phyloP scores from a whole-genome alignment of 495 filamentous ascomycete genomes.

The Xylaria intraflava region DNA sequence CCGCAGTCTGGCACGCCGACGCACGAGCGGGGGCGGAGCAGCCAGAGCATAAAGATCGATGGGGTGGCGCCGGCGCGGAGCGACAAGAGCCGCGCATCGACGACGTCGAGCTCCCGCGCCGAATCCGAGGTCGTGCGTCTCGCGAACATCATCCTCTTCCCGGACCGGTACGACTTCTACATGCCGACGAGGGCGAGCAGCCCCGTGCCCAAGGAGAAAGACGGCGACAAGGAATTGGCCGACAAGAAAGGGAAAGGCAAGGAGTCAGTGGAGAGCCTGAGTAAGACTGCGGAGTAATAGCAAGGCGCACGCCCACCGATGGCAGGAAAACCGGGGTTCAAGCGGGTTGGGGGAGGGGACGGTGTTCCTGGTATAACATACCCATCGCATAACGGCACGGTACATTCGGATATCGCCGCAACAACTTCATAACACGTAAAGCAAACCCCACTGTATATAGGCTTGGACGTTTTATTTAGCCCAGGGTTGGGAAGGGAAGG shows the following conservation, averaged over 20 bases:
- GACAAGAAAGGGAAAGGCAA: neutral
- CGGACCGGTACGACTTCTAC: constrained; percentile 45
- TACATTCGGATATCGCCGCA: no score
- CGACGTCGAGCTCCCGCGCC: constrained; percentile 25
- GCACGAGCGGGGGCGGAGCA: constrained; percentile 18
- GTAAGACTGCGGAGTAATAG: no score
- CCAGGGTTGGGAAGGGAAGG: no score
- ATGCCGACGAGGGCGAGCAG: constrained; percentile 34
- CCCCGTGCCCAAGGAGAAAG: constrained; percentile 9
- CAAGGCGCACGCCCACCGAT: no score
- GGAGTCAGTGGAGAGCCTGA: neutral
- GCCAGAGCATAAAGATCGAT: constrained; percentile 14
- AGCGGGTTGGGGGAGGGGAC: neutral
- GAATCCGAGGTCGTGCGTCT: constrained; percentile 43
- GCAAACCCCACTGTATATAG: no score
- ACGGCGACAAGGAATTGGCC: neutral
- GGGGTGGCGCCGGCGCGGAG: constrained; percentile 13
- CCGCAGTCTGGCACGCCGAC: constrained; percentile 1
- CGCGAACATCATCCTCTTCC: constrained; percentile 46
- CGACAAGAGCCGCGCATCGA: neutral
- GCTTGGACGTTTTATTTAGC: no score
- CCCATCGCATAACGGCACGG: no score
- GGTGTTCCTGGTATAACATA: no score
- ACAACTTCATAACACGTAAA: no score
- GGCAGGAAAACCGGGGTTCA: no score